Evolutionary conservation across 2,329 filamentous ascomycete species (phyloP), one percentile per base, ranked within the genome.

Genomic region (Exophiala lecanii-corni): DNA sequence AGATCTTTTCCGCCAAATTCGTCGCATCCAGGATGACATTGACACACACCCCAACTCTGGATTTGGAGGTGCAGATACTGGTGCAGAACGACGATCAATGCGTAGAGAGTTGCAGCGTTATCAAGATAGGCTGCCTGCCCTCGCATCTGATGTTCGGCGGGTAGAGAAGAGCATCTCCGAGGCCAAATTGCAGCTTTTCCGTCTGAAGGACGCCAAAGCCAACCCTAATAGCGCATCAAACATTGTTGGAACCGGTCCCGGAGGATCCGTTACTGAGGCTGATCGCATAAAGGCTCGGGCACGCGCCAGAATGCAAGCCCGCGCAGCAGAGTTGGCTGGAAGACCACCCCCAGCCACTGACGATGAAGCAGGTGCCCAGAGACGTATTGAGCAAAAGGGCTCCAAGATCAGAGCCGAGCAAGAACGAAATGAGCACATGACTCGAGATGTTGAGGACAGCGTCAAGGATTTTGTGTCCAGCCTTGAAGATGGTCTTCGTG

Each of bases 301-400:
- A 21, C 94, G 89, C 68, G 91, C 91, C 28, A 94, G 96, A 81
- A 98, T 98, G 92, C 91, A 97, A 68, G 89, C 95, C 59, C 84
- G 92, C 47, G 89, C 92, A 55, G 92, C 92, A 43, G 91, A 92
- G 13, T 70, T 98, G 51, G 88, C 89, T 16, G 92, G 92, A 44
- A 88, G 84, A 64, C 89, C 89, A 60, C 70, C 83, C 32, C 73
- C 81, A 35, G 81, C 86, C 26, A 71, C 70, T 34, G 77, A 82
- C 47, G 86, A 94, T 53, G 84, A 89, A 51, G 75, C 77, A 18
- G 86, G 86, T 51, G 87, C 86, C 3, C 82, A 89, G 35, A 86
- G 88, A 67, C 81, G 92, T 23, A 67, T 97, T 12, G 92, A 97
- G 62, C 86, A 94, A 55, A 91, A 98, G 66, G 92, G 74, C 55